A percentile compares a stretch with the other conserved stretches of the same genome.
Evolutionary conservation across 2,329 filamentous ascomycete genomes (phyloP).

Genomic region (Cladophialophora immunda): DNA sequence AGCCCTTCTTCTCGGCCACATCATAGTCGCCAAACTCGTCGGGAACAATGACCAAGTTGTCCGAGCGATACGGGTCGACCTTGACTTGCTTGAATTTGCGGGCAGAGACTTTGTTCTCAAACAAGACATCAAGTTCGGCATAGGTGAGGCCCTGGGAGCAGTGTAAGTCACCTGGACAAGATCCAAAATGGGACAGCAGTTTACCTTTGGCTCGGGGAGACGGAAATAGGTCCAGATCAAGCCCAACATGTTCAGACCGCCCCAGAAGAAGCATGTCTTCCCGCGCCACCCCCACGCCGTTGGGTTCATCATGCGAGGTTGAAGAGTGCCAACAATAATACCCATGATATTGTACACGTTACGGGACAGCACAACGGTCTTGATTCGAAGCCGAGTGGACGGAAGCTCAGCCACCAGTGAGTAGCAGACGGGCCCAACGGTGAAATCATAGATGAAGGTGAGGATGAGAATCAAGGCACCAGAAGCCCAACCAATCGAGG

Average conservation of each 20-base stretch:
- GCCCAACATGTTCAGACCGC: conserved; percentile 46
- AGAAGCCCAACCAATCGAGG: conserved; percentile 46
- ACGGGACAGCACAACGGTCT: conserved; percentile 64
- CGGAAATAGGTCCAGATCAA: conserved; percentile 55
- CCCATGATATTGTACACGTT: conserved; percentile 59
- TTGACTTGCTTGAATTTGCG: conserved; percentile 49
- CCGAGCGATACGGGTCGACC: conserved; percentile 45
- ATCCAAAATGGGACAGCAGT: neutral
- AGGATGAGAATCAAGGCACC: conserved; percentile 63
- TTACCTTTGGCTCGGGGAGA: conserved; percentile 51
- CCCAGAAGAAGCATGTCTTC: conserved; percentile 54
- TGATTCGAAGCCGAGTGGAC: conserved; percentile 62
- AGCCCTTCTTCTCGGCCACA: conserved; percentile 38
- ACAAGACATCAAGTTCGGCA: conserved; percentile 54
- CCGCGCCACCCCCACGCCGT: conserved; percentile 49
- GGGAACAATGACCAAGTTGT: conserved; percentile 40
- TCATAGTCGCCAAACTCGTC: conserved; percentile 36
- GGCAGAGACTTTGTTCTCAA: conserved; percentile 50
- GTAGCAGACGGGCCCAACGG: conserved; percentile 64
- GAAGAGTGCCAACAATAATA: conserved; percentile 46
- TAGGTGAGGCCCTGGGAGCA: conserved; percentile 49
- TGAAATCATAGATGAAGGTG: conserved; percentile 64
- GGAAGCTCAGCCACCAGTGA: conserved; percentile 63
- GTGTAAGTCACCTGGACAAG: conserved; percentile 11
- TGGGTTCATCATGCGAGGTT: conserved; percentile 49